phyloP scores from a whole-genome alignment of 179 eudicot genomes.

The Silene noctiflora region DNA sequence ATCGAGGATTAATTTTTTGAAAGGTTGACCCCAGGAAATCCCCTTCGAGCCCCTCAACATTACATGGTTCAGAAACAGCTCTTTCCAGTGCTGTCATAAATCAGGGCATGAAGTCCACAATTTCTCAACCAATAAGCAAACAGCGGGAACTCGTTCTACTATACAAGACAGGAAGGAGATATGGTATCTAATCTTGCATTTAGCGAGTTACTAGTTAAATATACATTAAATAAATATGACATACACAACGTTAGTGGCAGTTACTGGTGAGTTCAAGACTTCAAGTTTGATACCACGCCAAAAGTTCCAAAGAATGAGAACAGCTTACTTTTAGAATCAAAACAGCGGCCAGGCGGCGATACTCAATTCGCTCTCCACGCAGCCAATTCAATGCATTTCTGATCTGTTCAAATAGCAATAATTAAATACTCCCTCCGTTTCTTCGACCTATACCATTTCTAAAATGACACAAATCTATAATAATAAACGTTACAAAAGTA shows the following conservation, averaged over 20 bases:
- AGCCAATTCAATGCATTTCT: constrained; percentile 92
- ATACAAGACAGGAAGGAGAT: background rate
- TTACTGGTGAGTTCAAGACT: background rate
- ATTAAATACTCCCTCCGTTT: background rate
- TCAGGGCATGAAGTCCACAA: background rate
- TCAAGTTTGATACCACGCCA: background rate
- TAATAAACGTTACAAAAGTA: background rate
- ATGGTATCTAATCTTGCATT: background rate
- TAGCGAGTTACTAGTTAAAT: background rate
- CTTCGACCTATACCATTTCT: background rate
- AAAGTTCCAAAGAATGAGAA: constrained; percentile 3
- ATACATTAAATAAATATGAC: background rate
- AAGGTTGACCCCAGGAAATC: background rate
- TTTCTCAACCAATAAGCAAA: background rate
- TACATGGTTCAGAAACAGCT: background rate
- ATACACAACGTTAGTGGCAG: background rate
- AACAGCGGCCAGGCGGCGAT: constrained; percentile 96
- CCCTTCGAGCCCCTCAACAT: background rate
- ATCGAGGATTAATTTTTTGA: background rate
- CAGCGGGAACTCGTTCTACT: background rate
- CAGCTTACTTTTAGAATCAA: constrained; percentile 76
- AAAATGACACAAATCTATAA: background rate
- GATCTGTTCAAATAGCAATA: constrained; percentile 44
- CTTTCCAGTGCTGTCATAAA: too few species aligned
- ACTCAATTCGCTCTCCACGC: constrained; percentile 74